Evolutionary conservation across 106 monocot genomes (phyloP), one percentile per base, ranked within the genome.

Genomic region (Gastrodia elata): DNA sequence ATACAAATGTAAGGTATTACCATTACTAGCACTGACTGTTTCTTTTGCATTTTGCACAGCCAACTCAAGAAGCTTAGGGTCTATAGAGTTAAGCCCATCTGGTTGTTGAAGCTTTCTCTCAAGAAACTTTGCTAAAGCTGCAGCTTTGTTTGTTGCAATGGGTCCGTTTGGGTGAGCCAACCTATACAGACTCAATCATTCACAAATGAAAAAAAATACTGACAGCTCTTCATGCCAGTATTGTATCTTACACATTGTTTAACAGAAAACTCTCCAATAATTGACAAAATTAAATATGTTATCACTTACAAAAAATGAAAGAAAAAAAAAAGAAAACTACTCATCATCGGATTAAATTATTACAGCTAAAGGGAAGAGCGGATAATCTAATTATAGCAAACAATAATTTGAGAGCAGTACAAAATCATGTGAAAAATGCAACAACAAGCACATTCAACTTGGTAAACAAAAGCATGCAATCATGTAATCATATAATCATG

Each of bases 121-220:
- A 1, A 98, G 80, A 83, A 98, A 98, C 83, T 93, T 98, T 30
- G 98, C 98, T 38, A 98, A 79, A 72, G 98, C 98, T 8, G 98
- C 93, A 39, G 91, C 98, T 71, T 98, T 93, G 84, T 98, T 98
- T 24, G 98, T 98, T 26, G 84, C 82, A 40, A 98, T 74, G 4
- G 93, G 88, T 64, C 98, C 98, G 40, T 88, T 87, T 15, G 98
- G 98, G 76, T 98, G 98, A 34, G 98, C 91, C 77, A 93, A 82
- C 42, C 98, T 98, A 36, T 38, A 67, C 18, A 67, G 1, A 67
- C 14, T 35, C 15, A 67, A 67, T 32, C 18, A 67, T 16, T 5
- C 61, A 61, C 11, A n/a, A 61, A 61, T 59, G 24, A 28, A 28
- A 59, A 20, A 28, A 59, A 59, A 16, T 26, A 8, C 10, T 27